phyloP scores from a whole-genome alignment of 1,284 basidiomycete genomes.

The Ganoderma leucocontextum region DNA sequence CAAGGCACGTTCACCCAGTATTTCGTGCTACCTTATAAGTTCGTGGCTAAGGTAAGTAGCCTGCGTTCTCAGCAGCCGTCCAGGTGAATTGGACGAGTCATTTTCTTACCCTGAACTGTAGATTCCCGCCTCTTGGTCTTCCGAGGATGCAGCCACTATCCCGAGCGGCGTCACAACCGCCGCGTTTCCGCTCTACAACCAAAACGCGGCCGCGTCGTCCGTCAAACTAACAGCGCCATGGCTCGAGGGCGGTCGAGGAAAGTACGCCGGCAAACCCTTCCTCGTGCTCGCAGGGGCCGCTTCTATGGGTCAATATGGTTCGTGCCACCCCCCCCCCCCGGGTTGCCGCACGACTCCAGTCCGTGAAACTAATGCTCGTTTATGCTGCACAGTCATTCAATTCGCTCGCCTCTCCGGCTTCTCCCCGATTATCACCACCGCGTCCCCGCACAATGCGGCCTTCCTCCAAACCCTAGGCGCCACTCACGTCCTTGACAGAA shows the following conservation, averaged over 20 bases:
- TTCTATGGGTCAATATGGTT: constrained; percentile 48
- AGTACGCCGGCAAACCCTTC: constrained; percentile 41
- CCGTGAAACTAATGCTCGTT: constrained; percentile 31
- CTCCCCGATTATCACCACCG: constrained; percentile 45
- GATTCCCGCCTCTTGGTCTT: constrained; percentile 16
- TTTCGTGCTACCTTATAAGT: constrained; percentile 38
- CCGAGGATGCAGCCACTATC: constrained; percentile 35
- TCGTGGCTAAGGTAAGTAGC: neutral
- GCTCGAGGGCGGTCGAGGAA: constrained; percentile 39
- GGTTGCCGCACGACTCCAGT: too few relatives aligned
- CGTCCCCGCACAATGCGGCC: constrained; percentile 43
- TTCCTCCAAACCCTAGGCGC: constrained; percentile 47
- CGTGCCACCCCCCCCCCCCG: constrained; percentile 24
- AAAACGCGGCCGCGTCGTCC: neutral
- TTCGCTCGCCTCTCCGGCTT: constrained; percentile 47
- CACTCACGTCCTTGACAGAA: constrained; percentile 45
- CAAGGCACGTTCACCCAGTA: constrained; percentile 1
- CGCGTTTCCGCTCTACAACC: constrained; percentile 27
- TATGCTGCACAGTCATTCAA: constrained; percentile 39
- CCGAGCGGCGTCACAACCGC: constrained; percentile 33
- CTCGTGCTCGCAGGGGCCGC: constrained; percentile 46
- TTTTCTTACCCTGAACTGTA: neutral
- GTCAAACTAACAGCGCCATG: constrained; percentile 27
- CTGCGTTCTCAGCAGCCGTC: neutral
- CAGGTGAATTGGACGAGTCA: neutral